Percentiles rank a stretch among this genome's conserved stretches.
These are phyloP conservation scores for Dryas integrifolia DNA, from an alignment of 331 rosid genomes.

Conservation along the genomic window DNA sequence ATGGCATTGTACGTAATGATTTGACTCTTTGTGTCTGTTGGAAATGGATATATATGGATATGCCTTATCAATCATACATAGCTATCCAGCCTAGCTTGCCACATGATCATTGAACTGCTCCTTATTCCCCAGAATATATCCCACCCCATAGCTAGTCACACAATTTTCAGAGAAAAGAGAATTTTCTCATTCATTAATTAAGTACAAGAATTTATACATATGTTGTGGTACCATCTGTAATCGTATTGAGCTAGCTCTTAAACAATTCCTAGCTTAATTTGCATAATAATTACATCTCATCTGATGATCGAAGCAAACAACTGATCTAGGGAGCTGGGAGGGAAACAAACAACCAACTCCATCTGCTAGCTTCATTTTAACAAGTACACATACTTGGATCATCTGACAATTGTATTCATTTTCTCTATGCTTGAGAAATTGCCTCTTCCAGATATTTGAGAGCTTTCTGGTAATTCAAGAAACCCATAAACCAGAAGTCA, in stretches of 20 bases:
- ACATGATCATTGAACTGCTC: too few species aligned
- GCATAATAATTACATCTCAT: neutral
- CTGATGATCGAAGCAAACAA: neutral
- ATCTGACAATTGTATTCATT: neutral
- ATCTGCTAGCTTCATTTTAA: too few species aligned
- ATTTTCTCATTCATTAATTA: constrained; percentile 3
- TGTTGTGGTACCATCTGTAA: neutral
- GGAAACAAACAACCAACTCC: neutral
- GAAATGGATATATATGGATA: too few species aligned
- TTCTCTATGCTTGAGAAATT: constrained; percentile 33
- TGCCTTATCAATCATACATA: too few species aligned
- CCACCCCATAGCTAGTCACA: neutral
- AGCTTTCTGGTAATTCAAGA: constrained; percentile 44
- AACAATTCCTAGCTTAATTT: neutral
- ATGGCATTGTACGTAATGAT: too few species aligned
- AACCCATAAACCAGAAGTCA: constrained; percentile 77
- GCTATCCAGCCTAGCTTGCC: too few species aligned
- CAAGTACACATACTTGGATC: neutral
- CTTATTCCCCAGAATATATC: too few species aligned
- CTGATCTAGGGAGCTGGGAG: too few species aligned
- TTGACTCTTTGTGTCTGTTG: too few species aligned
- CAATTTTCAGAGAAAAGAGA: neutral
- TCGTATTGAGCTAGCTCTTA: neutral
- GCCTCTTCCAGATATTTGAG: constrained; percentile 43
- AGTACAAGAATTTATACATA: neutral